Conservation (phyloP, 805 yeast genomes). For the Wickerhamiella azyma region DNA sequence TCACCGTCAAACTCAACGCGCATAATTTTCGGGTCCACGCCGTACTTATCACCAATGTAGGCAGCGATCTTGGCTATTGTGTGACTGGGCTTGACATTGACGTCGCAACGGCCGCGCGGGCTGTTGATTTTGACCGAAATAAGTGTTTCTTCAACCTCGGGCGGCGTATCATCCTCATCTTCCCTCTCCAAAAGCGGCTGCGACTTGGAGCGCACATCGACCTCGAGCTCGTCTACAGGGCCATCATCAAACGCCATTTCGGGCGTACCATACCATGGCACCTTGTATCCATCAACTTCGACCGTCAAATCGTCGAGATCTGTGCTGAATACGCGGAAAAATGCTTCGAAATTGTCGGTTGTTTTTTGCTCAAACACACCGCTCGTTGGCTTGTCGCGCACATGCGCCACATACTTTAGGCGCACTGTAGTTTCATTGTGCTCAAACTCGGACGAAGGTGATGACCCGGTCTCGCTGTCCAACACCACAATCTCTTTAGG, state of each 20-base stretch:
- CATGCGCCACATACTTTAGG: neutral
- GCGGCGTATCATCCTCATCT: neutral
- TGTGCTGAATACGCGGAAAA: neutral
- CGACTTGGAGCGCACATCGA: neutral
- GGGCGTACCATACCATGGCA: slow-evolving; percentile 6
- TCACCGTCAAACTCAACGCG: slow-evolving; percentile 5
- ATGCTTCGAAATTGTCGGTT: slow-evolving; percentile 1
- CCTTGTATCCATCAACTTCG: neutral
- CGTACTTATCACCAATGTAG: neutral
- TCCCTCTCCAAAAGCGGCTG: neutral
- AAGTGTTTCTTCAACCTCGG: neutral
- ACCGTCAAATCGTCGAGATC: slow-evolving; percentile 2
- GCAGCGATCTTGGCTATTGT: neutral
- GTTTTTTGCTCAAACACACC: neutral
- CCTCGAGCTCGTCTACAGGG: neutral
- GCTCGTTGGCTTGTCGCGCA: neutral
- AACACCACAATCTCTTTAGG: neutral
- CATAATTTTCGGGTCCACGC: neutral
- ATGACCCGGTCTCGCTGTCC: neutral
- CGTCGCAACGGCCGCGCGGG: neutral
- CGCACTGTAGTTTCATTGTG: neutral
- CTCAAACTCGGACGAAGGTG: neutral
- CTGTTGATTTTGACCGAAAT: neutral
- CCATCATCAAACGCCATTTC: slow-evolving; percentile 1
- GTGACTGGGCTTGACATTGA: neutral